These are phyloP conservation scores for Hyaloscypha finlandica DNA, from an alignment of 495 filamentous ascomycete species.

Conservation along the genomic window DNA sequence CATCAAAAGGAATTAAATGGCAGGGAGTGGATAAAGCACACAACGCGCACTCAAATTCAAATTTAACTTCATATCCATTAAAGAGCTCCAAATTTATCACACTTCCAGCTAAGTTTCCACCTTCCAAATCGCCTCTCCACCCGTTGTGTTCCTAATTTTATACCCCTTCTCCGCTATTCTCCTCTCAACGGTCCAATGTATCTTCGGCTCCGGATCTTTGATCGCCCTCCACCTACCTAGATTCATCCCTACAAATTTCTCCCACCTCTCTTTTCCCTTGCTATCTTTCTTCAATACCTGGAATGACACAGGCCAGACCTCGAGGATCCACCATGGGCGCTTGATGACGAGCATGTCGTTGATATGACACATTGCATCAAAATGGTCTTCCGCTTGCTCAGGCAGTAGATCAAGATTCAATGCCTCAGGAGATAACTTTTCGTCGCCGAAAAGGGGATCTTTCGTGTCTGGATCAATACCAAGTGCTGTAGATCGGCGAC, in stretches of 20 bases:
- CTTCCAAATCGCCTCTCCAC: conserved; percentile 26
- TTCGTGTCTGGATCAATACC: conserved; percentile 11
- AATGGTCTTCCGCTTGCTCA: conserved; percentile 40
- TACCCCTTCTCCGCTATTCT: conserved; percentile 32
- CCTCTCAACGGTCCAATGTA: conserved; percentile 42
- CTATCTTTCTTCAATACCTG: conserved; percentile 26
- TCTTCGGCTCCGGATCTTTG: conserved; percentile 34
- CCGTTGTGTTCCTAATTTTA: conserved; percentile 28
- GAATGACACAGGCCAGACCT: conserved; percentile 43
- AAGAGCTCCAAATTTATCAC: too few relatives aligned
- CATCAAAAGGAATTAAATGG: too few relatives aligned
- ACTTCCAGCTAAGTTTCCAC: too few relatives aligned
- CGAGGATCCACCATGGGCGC: conserved; percentile 42
- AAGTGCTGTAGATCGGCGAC: conserved; percentile 24
- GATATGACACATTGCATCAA: conserved; percentile 35
- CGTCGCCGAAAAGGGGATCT: background rate
- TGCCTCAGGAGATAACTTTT: background rate
- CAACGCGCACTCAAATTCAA: too few relatives aligned
- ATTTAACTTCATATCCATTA: too few relatives aligned
- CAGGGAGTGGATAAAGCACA: too few relatives aligned
- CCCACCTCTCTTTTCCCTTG: conserved; percentile 24
- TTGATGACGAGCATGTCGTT: conserved; percentile 36
- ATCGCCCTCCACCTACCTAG: conserved; percentile 36
- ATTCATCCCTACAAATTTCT: conserved; percentile 37
- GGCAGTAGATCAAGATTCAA: conserved; percentile 31